Base-by-base conservation (phyloP, 179 eudicot species). In the Silene coronaria region DNA sequence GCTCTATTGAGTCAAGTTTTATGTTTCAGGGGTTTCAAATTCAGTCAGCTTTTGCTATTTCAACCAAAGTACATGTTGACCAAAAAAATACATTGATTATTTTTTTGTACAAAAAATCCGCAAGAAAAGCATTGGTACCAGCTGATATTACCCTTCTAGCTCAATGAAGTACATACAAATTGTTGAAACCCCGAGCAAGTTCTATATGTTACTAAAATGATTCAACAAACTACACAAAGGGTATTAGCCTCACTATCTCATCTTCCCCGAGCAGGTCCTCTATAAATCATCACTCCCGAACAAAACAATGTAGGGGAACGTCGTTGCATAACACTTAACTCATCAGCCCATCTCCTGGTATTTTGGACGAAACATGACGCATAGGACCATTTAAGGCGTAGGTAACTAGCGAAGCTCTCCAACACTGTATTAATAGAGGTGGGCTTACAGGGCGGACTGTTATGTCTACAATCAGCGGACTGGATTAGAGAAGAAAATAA, bases 401-500 rank as follows among this genome's bases (percentile, higher is more conserved):
- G 23, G 1, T n/a, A 66, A 8, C 21, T 17, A 32, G n/a, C 14
- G 21, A 32, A 1, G 62, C 71, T 75, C 61, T 36, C 58, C 79
- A 74, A 81, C 57, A 77, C 48, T 77, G 78, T 73, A 45, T 63
- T 61, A 24, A 60, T 66, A 67, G 13, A 59, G 13, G 23, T 69
- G 32, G 30, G 53, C 36, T 60, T 55, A 74, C 53, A 57, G 57
- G 23, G 36, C 19, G 3, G 46, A 13, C 73, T 73, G 42, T 42
- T 32, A 32, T 19, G 24, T 59, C 21, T 46, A 63, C 66, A 67
- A 24, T 90, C 80, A 91, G 55, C 97, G 96, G 27, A 80, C 96
- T 14, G 98, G 97, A 53, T 91, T 84, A 58, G 98, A 88, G 82
- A 92, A 92, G 91, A 87, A 94, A 76, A 94, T 92, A 26, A 94